Evolutionary conservation across 208 protist genomes (phyloP).

Genomic region (Crithidia mellificae): DNA sequence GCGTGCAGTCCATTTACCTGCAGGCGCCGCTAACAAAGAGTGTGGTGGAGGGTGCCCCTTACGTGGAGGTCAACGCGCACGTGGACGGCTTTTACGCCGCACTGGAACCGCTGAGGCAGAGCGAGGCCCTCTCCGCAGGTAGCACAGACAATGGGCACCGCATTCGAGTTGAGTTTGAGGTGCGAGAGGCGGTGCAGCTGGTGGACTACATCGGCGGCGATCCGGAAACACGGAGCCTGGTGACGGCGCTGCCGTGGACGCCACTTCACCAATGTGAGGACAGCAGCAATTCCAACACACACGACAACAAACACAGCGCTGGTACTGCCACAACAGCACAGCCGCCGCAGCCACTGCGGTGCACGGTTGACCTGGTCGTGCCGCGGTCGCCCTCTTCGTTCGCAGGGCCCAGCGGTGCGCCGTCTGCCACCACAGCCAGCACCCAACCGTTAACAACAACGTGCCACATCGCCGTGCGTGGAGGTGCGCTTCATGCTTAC

Average conservation of each 20-base stretch:
- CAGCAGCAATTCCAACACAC: no score
- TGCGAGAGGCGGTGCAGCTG: slow-evolving; percentile 20
- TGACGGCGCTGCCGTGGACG: slow-evolving; percentile 19
- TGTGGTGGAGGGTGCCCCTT: slow-evolving; percentile 14
- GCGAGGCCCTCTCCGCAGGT: no score
- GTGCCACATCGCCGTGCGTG: slow-evolving; percentile 9
- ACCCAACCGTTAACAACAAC: neutral
- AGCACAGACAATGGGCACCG: neutral
- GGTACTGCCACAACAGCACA: no score
- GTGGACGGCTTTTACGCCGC: slow-evolving; percentile 4
- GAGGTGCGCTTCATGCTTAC: slow-evolving; percentile 31
- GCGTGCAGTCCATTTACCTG: slow-evolving; percentile 12
- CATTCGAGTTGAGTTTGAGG: slow-evolving; percentile 1
- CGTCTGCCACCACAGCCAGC: no score
- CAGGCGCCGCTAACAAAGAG: slow-evolving; percentile 15
- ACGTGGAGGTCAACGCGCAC: slow-evolving; percentile 22
- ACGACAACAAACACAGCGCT: no score
- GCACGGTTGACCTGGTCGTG: slow-evolving; percentile 6
- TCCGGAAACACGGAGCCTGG: slow-evolving; percentile 17
- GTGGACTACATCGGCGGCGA: slow-evolving; percentile 26
- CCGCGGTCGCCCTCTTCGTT: neutral
- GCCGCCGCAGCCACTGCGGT: slow-evolving; percentile 7
- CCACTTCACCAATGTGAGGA: neutral
- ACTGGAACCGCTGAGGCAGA: neutral
- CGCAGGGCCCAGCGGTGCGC: neutral